Evolutionary conservation across 1,284 basidiomycete species (phyloP).

Genomic region (Sporisorium reilianum): DNA sequence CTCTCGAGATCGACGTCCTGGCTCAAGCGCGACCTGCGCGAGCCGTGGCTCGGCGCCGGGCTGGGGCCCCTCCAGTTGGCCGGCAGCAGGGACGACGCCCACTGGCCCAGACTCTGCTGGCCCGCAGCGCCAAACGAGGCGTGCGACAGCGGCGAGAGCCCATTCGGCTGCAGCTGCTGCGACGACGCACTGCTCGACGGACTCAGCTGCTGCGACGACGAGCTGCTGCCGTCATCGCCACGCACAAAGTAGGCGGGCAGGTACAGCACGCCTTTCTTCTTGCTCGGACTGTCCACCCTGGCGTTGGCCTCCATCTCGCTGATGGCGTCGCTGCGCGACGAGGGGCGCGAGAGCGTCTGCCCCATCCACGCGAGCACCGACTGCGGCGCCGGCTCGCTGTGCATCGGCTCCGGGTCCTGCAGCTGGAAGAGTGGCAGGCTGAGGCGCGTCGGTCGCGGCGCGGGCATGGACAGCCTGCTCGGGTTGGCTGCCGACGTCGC

Average conservation of each 20-base stretch:
- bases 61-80: constrained; percentile 34
- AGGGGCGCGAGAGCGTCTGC: constrained; percentile 37
- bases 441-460: constrained; percentile 37
- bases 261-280: constrained; percentile 51
- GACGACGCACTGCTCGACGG: neutral
- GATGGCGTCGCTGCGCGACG: constrained; percentile 39
- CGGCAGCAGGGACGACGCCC: constrained; percentile 25
- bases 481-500: constrained; percentile 39
- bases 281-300: constrained; percentile 22
- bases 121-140: neutral
- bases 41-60: constrained; percentile 32
- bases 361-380: constrained; percentile 54
- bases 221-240: constrained; percentile 35
- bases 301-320: constrained; percentile 33
- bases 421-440: constrained; percentile 53
- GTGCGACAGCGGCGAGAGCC: constrained; percentile 12
- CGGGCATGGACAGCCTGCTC: constrained; percentile 33
- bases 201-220: constrained; percentile 15
- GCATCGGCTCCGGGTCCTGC: constrained; percentile 44
- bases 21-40: constrained; percentile 22
- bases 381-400: constrained; percentile 30
- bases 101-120: constrained; percentile 25
- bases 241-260: constrained; percentile 59
- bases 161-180: neutral
- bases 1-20: constrained; percentile 42